Conservation (phyloP, 1,284 basidiomycete species). For the Uromyces viciae-fabae region DNA sequence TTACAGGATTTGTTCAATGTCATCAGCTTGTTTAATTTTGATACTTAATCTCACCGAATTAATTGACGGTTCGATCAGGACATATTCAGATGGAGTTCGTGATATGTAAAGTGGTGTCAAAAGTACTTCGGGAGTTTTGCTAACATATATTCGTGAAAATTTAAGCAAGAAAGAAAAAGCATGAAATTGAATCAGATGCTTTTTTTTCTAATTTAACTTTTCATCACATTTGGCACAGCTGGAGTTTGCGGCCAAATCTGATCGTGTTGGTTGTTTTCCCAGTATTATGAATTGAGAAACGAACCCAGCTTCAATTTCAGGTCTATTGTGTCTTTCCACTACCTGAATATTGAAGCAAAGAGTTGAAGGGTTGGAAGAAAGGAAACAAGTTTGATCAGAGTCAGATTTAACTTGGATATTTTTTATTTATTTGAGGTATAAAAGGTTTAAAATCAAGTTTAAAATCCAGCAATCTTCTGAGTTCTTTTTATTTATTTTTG, state of each 20-base stretch:
- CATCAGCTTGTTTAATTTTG: slow-evolving; percentile 98
- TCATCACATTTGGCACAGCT: too few species aligned
- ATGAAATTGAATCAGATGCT: slow-evolving; percentile 17
- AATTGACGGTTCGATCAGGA: slow-evolving; percentile 91
- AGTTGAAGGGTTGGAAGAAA: not conserved
- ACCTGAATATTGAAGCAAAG: slow-evolving; percentile 60
- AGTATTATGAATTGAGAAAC: slow-evolving; percentile 53
- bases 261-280: too few species aligned
- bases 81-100: slow-evolving; percentile 92
- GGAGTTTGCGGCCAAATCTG: too few species aligned
- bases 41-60: slow-evolving; percentile 96
- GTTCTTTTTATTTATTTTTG: too few species aligned
- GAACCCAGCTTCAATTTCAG: slow-evolving; percentile 82
- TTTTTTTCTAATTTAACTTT: too few species aligned
- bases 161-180: slow-evolving; percentile 30
- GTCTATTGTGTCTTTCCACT: slow-evolving; percentile 93
- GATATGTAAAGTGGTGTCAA: slow-evolving; percentile 89
- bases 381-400: too few species aligned
- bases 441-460: too few species aligned
- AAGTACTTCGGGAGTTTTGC: slow-evolving; percentile 86
- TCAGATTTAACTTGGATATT: too few species aligned
- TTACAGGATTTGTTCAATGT: slow-evolving; percentile 95
- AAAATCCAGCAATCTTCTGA: too few species aligned
- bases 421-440: too few species aligned
- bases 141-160: slow-evolving; percentile 53